Conservation (phyloP, 768 basidiomycete species). For the Tricholoma terreum region DNA sequence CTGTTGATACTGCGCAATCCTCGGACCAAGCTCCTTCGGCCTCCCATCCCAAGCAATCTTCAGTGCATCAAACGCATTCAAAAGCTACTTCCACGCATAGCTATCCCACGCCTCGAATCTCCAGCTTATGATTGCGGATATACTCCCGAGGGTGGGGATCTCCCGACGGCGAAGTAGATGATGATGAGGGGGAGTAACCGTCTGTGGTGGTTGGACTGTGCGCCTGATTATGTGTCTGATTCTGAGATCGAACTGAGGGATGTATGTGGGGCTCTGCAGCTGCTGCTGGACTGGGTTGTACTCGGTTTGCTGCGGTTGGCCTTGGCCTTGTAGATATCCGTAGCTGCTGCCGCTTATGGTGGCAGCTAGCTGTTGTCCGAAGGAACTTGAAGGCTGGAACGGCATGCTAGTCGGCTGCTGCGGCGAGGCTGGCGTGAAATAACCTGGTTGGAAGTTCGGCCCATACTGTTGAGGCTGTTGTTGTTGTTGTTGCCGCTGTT, state of each 20-base stretch:
- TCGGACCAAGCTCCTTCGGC: slow-evolving; percentile 51
- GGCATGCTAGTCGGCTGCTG: slow-evolving; percentile 18
- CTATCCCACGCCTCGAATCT: slow-evolving; percentile 71
- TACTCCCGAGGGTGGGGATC: slow-evolving; percentile 66
- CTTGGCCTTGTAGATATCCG: slow-evolving; percentile 33
- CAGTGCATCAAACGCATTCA: slow-evolving; percentile 59
- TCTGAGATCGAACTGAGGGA: slow-evolving; percentile 45
- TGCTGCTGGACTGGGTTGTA: slow-evolving; percentile 49
- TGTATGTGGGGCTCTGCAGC: slow-evolving; percentile 42
- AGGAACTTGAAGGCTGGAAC: slow-evolving; percentile 52
- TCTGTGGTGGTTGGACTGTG: slow-evolving; percentile 15
- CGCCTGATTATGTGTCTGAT: slow-evolving; percentile 16
- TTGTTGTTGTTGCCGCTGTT: slow-evolving; percentile 31
- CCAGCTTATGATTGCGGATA: slow-evolving; percentile 60
- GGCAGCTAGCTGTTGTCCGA: slow-evolving; percentile 52
- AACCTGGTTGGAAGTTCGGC: slow-evolving; percentile 9
- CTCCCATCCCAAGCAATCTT: slow-evolving; percentile 63
- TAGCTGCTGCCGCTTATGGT: slow-evolving; percentile 40
- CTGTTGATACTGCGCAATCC: slow-evolving; percentile 42
- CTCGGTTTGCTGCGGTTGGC: slow-evolving; percentile 22
- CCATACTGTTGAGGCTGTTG: slow-evolving; percentile 30
- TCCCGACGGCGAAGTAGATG: slow-evolving; percentile 32
- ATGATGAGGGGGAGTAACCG: slow-evolving; percentile 24
- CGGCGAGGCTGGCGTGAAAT: slow-evolving; percentile 16
- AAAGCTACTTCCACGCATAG: slow-evolving; percentile 69